Percentiles rank a stretch among this genome's conserved stretches.
Evolutionary conservation across 148 eudicot species (phyloP).

Genomic region (Bassia scoparia): DNA sequence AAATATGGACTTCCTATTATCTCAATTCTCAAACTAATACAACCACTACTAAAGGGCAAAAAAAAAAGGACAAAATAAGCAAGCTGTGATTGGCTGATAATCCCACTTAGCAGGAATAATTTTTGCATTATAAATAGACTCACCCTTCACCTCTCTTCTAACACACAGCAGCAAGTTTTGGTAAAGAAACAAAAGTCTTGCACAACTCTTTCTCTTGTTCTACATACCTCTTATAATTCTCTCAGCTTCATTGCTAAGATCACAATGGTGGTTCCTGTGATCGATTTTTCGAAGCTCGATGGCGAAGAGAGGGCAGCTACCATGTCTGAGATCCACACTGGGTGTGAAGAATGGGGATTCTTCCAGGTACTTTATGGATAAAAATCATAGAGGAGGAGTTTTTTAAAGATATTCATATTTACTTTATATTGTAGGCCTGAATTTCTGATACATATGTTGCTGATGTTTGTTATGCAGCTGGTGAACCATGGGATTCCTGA

Average conservation of each 20-base stretch:
- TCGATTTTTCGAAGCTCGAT: conserved; percentile 80
- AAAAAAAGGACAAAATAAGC: conserved; percentile 7
- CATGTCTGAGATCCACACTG: conserved; percentile 61
- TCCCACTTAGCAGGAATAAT: conserved; percentile 26
- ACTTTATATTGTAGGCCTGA: neutral
- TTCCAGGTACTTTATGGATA: conserved; percentile 56
- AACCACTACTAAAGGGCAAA: neutral
- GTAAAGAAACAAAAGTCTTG: neutral
- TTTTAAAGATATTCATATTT: no score
- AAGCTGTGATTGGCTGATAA: conserved; percentile 5
- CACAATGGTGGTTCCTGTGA: conserved; percentile 87
- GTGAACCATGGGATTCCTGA: conserved; percentile 83
- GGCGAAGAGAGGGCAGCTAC: conserved; percentile 75
- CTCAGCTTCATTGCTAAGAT: neutral
- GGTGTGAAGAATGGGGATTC: conserved; percentile 93
- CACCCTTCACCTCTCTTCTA: neutral
- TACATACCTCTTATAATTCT: neutral
- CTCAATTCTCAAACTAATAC: conserved; percentile 17
- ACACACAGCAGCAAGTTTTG: conserved; percentile 14
- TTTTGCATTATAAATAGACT: conserved; percentile 34
- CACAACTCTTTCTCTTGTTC: neutral
- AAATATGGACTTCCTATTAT: conserved; percentile 7
- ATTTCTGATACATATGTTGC: neutral
- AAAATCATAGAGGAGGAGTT: neutral
- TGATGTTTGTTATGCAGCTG: conserved; percentile 42